Percentiles rank a stretch among this genome's conserved stretches.
Conservation (phyloP, 345 rosid genomes). For the Streptanthus diversifolius region DNA sequence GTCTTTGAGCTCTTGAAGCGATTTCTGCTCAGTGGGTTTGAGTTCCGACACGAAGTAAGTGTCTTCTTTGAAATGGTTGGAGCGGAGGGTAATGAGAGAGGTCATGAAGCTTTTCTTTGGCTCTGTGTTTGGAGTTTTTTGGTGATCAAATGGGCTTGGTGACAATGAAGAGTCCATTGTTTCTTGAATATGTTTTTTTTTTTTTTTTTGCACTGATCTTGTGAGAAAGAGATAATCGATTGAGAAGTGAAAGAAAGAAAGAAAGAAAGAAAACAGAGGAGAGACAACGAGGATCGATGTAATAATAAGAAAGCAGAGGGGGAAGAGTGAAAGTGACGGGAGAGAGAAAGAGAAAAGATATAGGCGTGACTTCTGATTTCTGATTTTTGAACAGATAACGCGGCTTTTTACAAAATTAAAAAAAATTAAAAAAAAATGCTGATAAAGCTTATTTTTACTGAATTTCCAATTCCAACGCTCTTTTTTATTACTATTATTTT, state of each 20-base stretch:
- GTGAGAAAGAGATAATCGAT: neutral
- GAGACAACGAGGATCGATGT: conserved; percentile 24
- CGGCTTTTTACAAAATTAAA: conserved; percentile 27
- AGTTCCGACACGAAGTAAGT: conserved; percentile 67
- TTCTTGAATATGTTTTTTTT: neutral
- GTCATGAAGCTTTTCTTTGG: conserved; percentile 69
- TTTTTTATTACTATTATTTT: neutral
- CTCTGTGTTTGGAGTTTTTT: conserved; percentile 31
- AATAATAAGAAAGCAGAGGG: conserved; percentile 16
- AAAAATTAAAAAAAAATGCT: no score
- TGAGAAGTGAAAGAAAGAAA: neutral
- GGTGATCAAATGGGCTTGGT: conserved; percentile 40
- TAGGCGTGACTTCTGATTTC: conserved; percentile 38
- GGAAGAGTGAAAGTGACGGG: conserved; percentile 27
- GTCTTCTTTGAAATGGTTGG: conserved; percentile 80
- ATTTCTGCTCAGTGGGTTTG: conserved; percentile 68
- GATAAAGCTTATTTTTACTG: conserved; percentile 24
- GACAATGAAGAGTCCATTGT: conserved; percentile 47
- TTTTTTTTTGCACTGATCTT: neutral
- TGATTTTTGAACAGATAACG: conserved; percentile 36
- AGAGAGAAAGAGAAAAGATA: conserved; percentile 18
- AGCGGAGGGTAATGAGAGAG: conserved; percentile 63
- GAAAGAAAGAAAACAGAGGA: neutral
- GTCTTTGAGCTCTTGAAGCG: conserved; percentile 67
- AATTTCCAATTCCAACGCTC: conserved; percentile 7